Base-by-base conservation (phyloP, 129 eudicot species). In the Dittrichia graveolens region DNA sequence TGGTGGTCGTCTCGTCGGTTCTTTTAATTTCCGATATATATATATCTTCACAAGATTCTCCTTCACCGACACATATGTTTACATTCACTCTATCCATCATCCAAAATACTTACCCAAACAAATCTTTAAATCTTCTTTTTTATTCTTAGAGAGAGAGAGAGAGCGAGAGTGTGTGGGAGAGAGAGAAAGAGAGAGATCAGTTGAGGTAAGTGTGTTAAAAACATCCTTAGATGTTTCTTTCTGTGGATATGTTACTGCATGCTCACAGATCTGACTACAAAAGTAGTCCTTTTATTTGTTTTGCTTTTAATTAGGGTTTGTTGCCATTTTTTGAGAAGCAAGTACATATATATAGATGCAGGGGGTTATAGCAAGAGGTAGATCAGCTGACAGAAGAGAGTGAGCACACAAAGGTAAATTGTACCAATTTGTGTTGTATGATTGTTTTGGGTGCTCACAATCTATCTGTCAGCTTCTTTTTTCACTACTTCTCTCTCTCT, bases 381-480 rank as follows among this genome's bases (percentile, higher is more conserved):
- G 67, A 24, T 41, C 14, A 35, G 73, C 73, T 75, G 79, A 75
- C 79, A 75, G 79, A 75, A 75, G 79, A 75, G 79, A 75, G 79
- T 75, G 73, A 75, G 79, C 73, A 75, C 79, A 65, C 79, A 75
- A 75, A 75, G 79, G 39, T 66, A 75, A 65, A 31, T 75, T 75
- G 73, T 75, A 75, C 59, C 47, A 75, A 65, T 41, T 40, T 55
- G 65, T 38, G 45, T 65, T 65, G 47, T 75, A 75, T 43, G 73
- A 65, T 75, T 65, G 73, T 44, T 75, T 75, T 75, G 79, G 47
- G 79, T 75, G 73, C 79, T 65, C 79, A 75, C 54, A 46, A 75
- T 75, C 79, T 75, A 75, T 75, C 79, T 75, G 79, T 75, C 79
- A 75, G 65, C 79, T 65, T 75, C 44, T 65, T 73, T 40, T 61